Evolutionary conservation across 2,329 filamentous ascomycete genomes (phyloP).

Genomic region (Colletotrichum agaves): DNA sequence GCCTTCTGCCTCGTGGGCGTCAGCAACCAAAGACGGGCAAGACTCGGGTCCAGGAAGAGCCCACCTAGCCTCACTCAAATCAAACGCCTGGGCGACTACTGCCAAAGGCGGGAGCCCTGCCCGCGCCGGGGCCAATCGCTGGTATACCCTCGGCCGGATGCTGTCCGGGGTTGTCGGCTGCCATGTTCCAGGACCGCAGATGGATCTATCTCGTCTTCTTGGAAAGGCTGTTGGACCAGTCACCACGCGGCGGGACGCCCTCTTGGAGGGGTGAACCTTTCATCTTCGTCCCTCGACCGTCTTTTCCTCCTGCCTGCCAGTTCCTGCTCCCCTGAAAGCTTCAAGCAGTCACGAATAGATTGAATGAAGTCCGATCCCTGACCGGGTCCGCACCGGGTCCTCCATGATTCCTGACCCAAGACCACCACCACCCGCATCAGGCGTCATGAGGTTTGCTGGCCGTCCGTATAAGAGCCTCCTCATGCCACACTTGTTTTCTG

Average conservation of each 20-base stretch:
- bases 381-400: constrained; percentile 23
- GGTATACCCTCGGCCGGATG: constrained; percentile 14
- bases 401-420: constrained; percentile 20
- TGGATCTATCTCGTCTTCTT: constrained; percentile 12
- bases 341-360: constrained; percentile 33
- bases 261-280: background rate
- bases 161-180: constrained; percentile 19
- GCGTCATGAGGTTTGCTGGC: background rate
- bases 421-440: background rate
- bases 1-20: constrained; percentile 18
- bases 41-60: constrained; percentile 5
- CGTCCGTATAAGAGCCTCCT: constrained; percentile 33
- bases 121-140: constrained; percentile 24
- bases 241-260: background rate
- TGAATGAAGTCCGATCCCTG: constrained; percentile 18
- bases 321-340: constrained; percentile 18
- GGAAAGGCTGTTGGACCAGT: background rate
- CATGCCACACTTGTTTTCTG: constrained; percentile 1
- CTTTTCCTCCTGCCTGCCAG: background rate
- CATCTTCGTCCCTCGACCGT: background rate
- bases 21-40: constrained; percentile 9
- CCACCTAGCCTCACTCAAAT: constrained; percentile 33
- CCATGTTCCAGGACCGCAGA: constrained; percentile 29
- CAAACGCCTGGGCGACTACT: constrained; percentile 28
- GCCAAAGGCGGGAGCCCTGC: constrained; percentile 27